Evolutionary conservation across 164 flowering plant species (phyloP).

Genomic region (Vitis rupestris): DNA sequence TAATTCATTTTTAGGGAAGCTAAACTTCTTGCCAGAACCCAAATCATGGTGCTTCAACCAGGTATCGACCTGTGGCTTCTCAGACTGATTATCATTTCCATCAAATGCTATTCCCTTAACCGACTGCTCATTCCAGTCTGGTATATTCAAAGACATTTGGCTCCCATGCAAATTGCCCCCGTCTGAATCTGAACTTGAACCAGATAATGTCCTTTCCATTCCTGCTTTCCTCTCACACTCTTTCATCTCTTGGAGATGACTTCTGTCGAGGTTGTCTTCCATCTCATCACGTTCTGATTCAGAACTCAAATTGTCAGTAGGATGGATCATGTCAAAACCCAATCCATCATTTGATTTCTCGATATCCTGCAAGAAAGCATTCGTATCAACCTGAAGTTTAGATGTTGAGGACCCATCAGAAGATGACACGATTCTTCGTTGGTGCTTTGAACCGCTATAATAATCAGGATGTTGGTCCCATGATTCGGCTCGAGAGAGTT

Average conservation of each 20-base stretch:
- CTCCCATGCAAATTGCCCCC: conserved; percentile 6
- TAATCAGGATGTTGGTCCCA: conserved; percentile 23
- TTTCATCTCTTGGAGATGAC: conserved; percentile 14
- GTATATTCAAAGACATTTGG: neutral
- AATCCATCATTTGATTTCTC: conserved; percentile 5
- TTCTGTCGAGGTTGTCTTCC: neutral
- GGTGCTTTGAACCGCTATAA: conserved; percentile 12
- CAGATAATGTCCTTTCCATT: conserved; percentile 20
- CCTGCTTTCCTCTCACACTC: conserved; percentile 8
- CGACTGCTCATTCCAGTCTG: conserved; percentile 3
- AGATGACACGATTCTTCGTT: conserved; percentile 5
- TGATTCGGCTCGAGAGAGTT: conserved; percentile 42
- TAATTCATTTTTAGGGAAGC: neutral
- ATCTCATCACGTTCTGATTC: conserved; percentile 28
- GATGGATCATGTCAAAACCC: conserved; percentile 20
- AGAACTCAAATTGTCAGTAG: conserved; percentile 6
- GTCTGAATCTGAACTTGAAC: conserved; percentile 30
- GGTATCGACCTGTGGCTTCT: neutral
- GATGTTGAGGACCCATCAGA: conserved; percentile 10
- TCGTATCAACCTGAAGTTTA: neutral
- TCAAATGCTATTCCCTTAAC: conserved; percentile 18
- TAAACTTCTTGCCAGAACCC: conserved; percentile 5
- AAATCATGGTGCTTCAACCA: conserved; percentile 5
- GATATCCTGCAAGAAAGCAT: neutral
- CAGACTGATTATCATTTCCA: conserved; percentile 25